Percentiles rank a stretch among this genome's conserved stretches.
phyloP scores from a whole-genome alignment of 495 filamentous ascomycete species.

The Podospora pseudopauciseta region DNA sequence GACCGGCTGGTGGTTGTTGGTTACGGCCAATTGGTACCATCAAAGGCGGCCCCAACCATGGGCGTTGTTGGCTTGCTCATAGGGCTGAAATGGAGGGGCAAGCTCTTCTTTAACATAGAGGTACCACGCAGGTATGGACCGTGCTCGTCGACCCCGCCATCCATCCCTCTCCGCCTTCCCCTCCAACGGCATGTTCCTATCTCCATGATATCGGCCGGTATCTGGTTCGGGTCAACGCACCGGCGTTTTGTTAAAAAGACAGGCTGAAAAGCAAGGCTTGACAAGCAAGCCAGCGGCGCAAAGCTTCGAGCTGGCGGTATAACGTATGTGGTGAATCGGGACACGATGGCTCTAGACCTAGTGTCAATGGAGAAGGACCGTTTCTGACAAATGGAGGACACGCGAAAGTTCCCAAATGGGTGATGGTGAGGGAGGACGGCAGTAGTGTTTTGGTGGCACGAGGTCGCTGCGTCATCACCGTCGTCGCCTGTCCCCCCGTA shows the following conservation, averaged over 20 bases:
- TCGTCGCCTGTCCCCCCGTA: not conserved
- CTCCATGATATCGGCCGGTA: not conserved
- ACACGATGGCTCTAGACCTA: not conserved
- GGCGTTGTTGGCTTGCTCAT: slow-evolving; percentile 14
- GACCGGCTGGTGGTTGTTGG: slow-evolving; percentile 6
- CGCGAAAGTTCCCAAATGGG: not conserved
- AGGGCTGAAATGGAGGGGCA: slow-evolving; percentile 27
- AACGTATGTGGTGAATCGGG: not conserved
- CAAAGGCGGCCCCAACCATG: slow-evolving; percentile 8
- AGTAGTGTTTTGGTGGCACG: not conserved
- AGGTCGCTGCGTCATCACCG: slow-evolving; percentile 7
- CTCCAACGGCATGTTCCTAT: not conserved
- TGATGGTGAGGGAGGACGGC: slow-evolving; percentile 4
- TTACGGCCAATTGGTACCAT: slow-evolving; percentile 10
- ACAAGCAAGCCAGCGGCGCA: not conserved
- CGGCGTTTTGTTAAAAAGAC: not conserved
- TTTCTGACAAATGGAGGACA: not conserved
- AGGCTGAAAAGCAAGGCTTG: not conserved
- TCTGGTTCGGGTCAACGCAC: not conserved
- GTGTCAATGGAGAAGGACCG: not conserved
- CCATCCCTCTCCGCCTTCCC: not conserved
- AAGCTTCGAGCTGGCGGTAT: not conserved
- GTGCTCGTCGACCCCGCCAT: not conserved
- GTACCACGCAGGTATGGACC: not conserved
- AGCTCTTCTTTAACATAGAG: not conserved